Percentiles rank a stretch among this genome's conserved stretches.
Evolutionary conservation across 2,329 filamentous ascomycete genomes (phyloP).

Genomic region (Aspergillus luchuensis): DNA sequence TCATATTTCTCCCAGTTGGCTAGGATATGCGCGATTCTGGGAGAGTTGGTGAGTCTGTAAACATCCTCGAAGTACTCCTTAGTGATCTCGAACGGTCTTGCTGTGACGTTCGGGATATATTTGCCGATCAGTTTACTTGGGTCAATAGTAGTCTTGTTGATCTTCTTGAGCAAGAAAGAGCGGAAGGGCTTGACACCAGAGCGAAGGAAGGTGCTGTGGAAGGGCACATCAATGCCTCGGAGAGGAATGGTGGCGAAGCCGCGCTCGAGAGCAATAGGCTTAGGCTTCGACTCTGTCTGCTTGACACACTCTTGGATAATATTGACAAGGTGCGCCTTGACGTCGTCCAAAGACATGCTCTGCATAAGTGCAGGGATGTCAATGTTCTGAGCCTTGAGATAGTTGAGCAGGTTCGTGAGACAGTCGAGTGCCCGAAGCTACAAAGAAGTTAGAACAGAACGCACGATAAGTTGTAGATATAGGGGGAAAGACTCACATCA

Average conservation of each 20-base stretch:
- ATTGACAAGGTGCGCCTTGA: constrained; percentile 83
- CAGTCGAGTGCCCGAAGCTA: constrained; percentile 65
- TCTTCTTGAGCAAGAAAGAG: constrained; percentile 98
- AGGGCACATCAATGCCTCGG: constrained; percentile 95
- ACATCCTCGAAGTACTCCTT: constrained; percentile 99
- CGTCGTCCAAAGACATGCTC: constrained; percentile 81
- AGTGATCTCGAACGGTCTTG: constrained; percentile 89
- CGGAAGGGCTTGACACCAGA: constrained; percentile 99
- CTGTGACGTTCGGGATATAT: constrained; percentile 98
- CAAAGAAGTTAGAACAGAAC: constrained; percentile 24
- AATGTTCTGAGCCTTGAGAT: constrained; percentile 93
- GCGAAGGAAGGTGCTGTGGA: constrained; percentile 97
- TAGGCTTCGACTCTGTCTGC: constrained; percentile 84
- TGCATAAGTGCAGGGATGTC: constrained; percentile 93
- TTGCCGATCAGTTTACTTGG: constrained; percentile 95
- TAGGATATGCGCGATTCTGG: constrained; percentile 59
- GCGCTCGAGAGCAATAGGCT: constrained; percentile 84
- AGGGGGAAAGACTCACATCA: constrained; percentile 51
- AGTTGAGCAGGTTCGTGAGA: constrained; percentile 82
- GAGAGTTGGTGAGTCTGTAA: constrained; percentile 84
- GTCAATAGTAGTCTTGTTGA: constrained; percentile 98
- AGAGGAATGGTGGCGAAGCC: constrained; percentile 97
- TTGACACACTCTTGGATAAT: constrained; percentile 89
- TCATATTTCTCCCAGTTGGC: constrained; percentile 83
- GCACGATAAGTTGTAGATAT: not conserved